Evolutionary conservation across 441 rosid species (phyloP), one percentile per base, ranked within the genome.

Genomic region (Dalechampia spathulata): DNA sequence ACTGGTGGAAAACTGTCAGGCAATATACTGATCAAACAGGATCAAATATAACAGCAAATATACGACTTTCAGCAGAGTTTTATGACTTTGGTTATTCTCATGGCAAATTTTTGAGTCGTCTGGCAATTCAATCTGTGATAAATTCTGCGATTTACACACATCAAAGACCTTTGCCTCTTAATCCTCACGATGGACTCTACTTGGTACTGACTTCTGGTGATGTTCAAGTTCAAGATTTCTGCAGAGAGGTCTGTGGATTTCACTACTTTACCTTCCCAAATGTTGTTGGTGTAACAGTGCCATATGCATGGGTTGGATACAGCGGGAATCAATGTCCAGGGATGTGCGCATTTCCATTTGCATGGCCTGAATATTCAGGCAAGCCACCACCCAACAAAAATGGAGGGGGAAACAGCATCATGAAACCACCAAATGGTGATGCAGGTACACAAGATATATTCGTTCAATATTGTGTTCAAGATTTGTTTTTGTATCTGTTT

Each of bases 221-320:
- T 47, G 84, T 84, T 48, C 68, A 44, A 36, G 88, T 85, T 19
- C 86, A 85, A 51, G 92, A 82, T 10, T 85, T 85, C 65, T 82
- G 86, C 57, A 65, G 88, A 25, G 87, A 74, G 2, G 86, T 75
- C 6, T 80, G 84, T 42, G 88, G 88, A 5, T 79, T 85, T 58
- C 88, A 82, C 65, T 85, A 82, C 71, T 82, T 82, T 72, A 78
- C 86, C 19, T 85, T 85, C 64, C 80, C 86, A 12, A 52, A 9
- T 22, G 53, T 73, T 26, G 83, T 76, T 26, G 86, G 92, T 1
- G 78, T 60, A 43, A 75, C 75, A 0, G 76, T 75, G 30, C 88
- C 88, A 0, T 80, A 82, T 30, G 88, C 86, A 1, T 85, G 88
- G 85, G 68, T 82, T 37, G 85, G 86, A 5, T 66, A 82, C 19